Evolutionary conservation across 208 protist genomes (phyloP), one percentile per base, ranked within the genome.

Genomic region (Trypanosoma platydactyli): DNA sequence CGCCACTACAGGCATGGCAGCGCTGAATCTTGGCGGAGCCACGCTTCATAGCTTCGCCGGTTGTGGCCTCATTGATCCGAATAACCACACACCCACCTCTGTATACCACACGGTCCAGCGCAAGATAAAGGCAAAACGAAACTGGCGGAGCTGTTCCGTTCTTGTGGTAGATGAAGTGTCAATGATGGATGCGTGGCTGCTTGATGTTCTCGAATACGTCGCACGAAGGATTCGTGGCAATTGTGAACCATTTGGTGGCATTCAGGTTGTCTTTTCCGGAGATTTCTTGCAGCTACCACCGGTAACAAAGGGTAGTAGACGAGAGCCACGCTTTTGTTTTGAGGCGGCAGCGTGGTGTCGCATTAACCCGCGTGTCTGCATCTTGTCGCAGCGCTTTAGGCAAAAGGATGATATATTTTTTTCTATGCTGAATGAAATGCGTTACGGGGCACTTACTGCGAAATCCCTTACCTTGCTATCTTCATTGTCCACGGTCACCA

Each of bases 221-320:
- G 90, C 87, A 12, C 81, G 87, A 0, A 56, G 64, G 13, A 76
- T 96, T 46, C 89, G 90, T 60, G 74, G 81, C 29, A 63, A 33
- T 6, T 41, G 66, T 20, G 75, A 74, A 48, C 84, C 93, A 5
- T 97, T 98, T 71, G 94, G 94, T 30, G 94, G 92, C 46, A 91
- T 98, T 49, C 94, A 97, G 78, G 61, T 98, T 12, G 79, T 98
- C 41, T 71, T 97, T 41, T 93, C 82, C 4, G 94, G 94, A 22
- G 94, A 98, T 66, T 98, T 98, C 64, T 78, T 97, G 12, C 92
- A 98, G 80, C 77, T 98, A 42, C 87, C 88, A 1, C 91, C 91
- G 9, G 83, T 96, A 13, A 58, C 53, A 41, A 78, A 76, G 40
- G 50, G 77, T 16, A 40, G 48, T 15, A 30, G 33, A 9, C 22